Percentiles rank a stretch among this genome's conserved stretches.
These are phyloP conservation scores for Akanthomyces muscarius DNA, from an alignment of 2,329 filamentous ascomycete species.

Conservation along the genomic window DNA sequence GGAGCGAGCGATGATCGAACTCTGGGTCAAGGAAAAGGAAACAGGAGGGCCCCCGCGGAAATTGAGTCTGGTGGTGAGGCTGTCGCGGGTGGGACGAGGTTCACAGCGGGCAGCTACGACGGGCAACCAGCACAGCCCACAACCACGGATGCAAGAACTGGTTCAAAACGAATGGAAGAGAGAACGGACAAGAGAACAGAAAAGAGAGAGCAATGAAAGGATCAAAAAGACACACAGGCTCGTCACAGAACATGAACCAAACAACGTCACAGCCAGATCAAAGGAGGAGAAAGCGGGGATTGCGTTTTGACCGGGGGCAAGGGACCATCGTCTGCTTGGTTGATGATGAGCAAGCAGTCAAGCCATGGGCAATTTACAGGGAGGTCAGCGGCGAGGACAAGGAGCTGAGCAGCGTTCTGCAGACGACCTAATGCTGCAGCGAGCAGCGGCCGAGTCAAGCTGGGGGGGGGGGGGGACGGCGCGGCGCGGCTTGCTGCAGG, in stretches of 20 bases:
- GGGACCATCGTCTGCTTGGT: background rate
- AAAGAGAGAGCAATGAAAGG: background rate
- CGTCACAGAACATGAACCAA: slow-evolving; percentile 1
- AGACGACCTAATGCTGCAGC: background rate
- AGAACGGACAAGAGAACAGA: background rate
- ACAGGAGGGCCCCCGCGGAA: background rate
- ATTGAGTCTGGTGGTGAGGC: slow-evolving; percentile 4
- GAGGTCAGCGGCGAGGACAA: background rate
- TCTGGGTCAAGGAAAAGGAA: background rate
- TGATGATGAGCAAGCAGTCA: background rate
- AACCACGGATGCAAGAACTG: background rate
- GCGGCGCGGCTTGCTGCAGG: background rate
- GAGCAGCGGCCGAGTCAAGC: background rate
- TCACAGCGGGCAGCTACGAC: background rate
- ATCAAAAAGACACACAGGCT: background rate
- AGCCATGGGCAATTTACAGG: background rate
- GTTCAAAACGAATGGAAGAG: background rate
- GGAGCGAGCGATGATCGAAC: background rate
- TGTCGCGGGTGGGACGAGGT: background rate
- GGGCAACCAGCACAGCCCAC: slow-evolving; percentile 3
- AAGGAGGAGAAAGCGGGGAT: slow-evolving; percentile 17
- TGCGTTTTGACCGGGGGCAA: slow-evolving; percentile 1
- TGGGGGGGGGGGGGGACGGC: background rate
- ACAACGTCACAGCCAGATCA: slow-evolving; percentile 15
- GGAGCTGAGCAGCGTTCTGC: background rate